Evolutionary conservation across 2,329 filamentous ascomycete genomes (phyloP), one percentile per base, ranked within the genome.

Genomic region (Coccinonectria pachysandricola): DNA sequence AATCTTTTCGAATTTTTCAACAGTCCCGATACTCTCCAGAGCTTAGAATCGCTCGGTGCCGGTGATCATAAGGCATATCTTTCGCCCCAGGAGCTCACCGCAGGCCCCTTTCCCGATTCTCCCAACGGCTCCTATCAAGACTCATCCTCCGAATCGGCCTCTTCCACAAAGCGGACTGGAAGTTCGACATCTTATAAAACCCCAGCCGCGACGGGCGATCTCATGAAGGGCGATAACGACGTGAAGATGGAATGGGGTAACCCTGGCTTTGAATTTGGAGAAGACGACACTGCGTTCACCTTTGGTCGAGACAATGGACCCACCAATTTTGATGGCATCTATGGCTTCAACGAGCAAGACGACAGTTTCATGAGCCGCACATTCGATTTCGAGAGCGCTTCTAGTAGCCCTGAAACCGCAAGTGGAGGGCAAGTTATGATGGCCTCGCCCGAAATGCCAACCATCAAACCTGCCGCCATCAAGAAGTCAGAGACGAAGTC

Each of bases 311-410:
- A 43, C 15, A 34, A 32, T 11, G 37, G 42, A 13, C 35, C 48
- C 21, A 36, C 48, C 11, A 27, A 36, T 24, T 36, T 50, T 24
- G 50, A 49, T 14, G 43, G 36, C 23, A 30, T 56, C 5, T 55
- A 53, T 26, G 40, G 31, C 18, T 54, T 56, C 29, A 32, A 37
- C 15, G 44, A 51, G n/a, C 39, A 50, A 11, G 49, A 52, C 30
- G 62, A 65, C 32, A 56, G 57, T 37, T 58, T 59, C 26, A 62
- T 67, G 56, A 56, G 64, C 27, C 54, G 56, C 23, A 54, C 60
- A 24, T 71, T 75, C 39, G 66, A 73, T 37, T 75, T 77, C 43
- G 64, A 68, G 10, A 71, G 68, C 39, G 65, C 65, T 7, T 65
- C 68, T 2, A 72, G 64, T 39, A 78, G 70, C 34, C 70, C 73